Base-by-base conservation (phyloP, 192 early-diverging fungal species). In the Coemansia sp. region DNA sequence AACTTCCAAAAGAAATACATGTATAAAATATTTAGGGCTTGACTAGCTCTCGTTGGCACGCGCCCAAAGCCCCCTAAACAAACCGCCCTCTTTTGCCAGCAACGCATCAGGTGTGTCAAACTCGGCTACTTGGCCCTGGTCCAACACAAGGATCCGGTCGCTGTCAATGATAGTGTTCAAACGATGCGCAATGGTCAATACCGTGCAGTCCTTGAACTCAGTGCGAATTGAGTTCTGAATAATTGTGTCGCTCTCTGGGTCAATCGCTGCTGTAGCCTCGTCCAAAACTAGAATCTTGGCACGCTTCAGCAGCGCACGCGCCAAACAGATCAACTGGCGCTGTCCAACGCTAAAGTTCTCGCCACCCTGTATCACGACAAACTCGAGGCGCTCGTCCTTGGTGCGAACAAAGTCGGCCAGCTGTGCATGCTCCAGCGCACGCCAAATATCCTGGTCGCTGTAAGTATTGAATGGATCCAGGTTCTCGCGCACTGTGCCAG, bases 281-380 rank as follows among this genome's bases (percentile, higher is more conserved):
- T 92, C 91, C 63, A 90, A 76, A 5, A 92, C 72, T 5, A 92
- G 77, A 12, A 93, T 81, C 58, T 84, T 90, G 53, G 87, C 84
- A 53, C 87, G 84, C 64, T 87, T 91, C 46, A 93, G 76, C 73
- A 95, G 71, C 8, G 92, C 92, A 37, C 94, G 85, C 2, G 93
- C 92, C 2, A 95, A 76, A 63, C 93, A 93, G 34, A 95, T 85
- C 29, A 95, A 73, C 84, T 95, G 94, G 21, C 91, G 85, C 76
- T 95, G 93, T 1, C 94, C 94, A 32, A 86, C 86, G 25, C 89
- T 90, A 77, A 94, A 87, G 84, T 94, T 94, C 50, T 86, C 86
- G 45, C 92, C 92, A 34, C 85, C 84, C 70, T 78, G 77, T 17
- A 62, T 44, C 34, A 78, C 77, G 1, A 41, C 70, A 37, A 69